Base-by-base conservation (phyloP, 768 basidiomycete species). In the Agaricus subrufescens region DNA sequence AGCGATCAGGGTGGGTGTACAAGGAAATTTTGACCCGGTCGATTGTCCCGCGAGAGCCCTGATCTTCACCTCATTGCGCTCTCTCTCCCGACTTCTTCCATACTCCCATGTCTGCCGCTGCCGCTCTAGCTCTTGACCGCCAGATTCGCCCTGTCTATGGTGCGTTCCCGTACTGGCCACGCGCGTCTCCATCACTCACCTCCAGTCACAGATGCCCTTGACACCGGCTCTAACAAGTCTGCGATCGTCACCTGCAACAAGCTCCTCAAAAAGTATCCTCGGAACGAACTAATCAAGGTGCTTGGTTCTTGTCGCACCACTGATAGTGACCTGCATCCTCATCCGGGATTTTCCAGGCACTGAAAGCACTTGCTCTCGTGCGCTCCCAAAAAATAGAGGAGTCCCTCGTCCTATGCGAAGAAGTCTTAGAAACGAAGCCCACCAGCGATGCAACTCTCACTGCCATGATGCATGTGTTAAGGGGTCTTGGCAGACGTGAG, bases 121-220 rank as follows among this genome's bases (percentile, higher is more conserved):
- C 70, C 78, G 80, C 85, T 55, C 71, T 76, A 59, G 84, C 87
- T 48, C 71, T 87, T 54, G 90, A 93, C 62, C 86, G 91, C 63
- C 91, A 93, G 73, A 82, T 92, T 67, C 85, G 86, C 60, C 89
- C 87, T 59, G 86, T 93, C 68, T 93, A 93, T 67, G 91, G 91
- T 91, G 52, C 62, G 80, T 61, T 59, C 46, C 37, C 50, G 39
- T 31, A 30, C 43, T 15, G 40, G 54, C 52, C 49, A 37, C 50
- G 19, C 39, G 39, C 39, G n/a, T 46, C 39, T 46, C 45, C 50
- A 46, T 11, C 37, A 42, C 49, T 40, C 31, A 19, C 3, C 57
- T 49, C 3, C 67, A 6, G 4, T 3, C 34, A 34, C 3, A 94
- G 91, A 94, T 79, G 86, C 91, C 46, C 76, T 94, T 60, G 91